Evolutionary conservation across 805 yeast genomes (phyloP), one percentile per base, ranked within the genome.

Genomic region (Saturnispora gosingensis): DNA sequence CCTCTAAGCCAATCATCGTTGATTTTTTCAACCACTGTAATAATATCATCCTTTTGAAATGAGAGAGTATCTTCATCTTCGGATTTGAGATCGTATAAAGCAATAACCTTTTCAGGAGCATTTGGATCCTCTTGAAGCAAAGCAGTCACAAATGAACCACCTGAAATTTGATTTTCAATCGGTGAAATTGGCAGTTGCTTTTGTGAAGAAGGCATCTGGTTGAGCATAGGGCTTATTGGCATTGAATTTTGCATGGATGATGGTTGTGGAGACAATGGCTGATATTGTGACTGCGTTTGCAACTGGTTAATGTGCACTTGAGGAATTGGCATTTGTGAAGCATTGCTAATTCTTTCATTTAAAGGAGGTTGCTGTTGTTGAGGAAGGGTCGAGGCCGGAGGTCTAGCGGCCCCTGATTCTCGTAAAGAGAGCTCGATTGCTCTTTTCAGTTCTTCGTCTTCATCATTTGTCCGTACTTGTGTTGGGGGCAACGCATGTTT

Each of bases 1-100:
- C 99, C 99, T 58, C 88, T 77, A 84, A 97, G 87, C 99, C 99
- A 91, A 62, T 91, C 98, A 55, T 87, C 76, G 65, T 89, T 90
- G 5, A 86, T 95, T 15, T 84, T 76, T 59, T 90, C 98, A 35
- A 90, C 73, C 1, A 93, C 96, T 1, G 84, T 83, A 46, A 91
- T 90, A 13, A 88, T 73, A 63, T 91, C 98, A 40, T 96, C 97
- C 60, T 82, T 82, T 47, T 81, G 73, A 68, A 93, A 91, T 1
- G 95, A 82, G 43, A 91, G 74, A 58, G 93, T 97, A 55, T 90
- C 97, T 2, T 83, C 83, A 61, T 89, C 97, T 43, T 78, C 73
- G 2, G 95, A 80, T 4, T 76, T 71, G 38, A 90, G 73, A 63
- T 89, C 96, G 61, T 88, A 93, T 48, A 93, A 69, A 0, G 98